Conservation (phyloP, 768 basidiomycete genomes). For the Coprinopsis sp. region DNA sequence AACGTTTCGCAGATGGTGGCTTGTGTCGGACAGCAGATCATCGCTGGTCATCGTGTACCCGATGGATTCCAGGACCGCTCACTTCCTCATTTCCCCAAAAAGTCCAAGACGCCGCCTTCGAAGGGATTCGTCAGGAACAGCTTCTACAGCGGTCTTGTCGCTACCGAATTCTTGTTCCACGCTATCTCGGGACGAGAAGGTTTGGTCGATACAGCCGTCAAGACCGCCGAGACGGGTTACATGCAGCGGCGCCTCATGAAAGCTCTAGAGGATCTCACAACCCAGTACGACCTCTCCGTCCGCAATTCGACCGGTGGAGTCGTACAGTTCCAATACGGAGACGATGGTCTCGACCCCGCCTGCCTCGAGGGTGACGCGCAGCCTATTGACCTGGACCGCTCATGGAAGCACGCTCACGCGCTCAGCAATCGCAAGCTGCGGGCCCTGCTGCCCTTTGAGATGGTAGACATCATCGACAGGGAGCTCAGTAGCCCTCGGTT, state of each 20-base stretch:
- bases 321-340: slow-evolving; percentile 95
- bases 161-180: slow-evolving; percentile 98
- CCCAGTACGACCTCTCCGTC: slow-evolving; percentile 94
- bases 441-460: slow-evolving; percentile 81
- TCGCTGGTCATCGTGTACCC: slow-evolving; percentile 95
- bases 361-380: slow-evolving; percentile 94
- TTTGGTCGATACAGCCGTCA: slow-evolving; percentile 98
- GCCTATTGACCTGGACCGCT: slow-evolving; percentile 84
- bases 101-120: slow-evolving; percentile 91
- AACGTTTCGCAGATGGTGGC: slow-evolving; percentile 99
- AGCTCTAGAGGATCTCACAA: slow-evolving; percentile 93
- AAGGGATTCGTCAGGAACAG: slow-evolving; percentile 98
- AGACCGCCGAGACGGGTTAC: slow-evolving; percentile 99
- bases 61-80: slow-evolving; percentile 99
- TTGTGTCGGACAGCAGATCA: slow-evolving; percentile 99
- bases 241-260: slow-evolving; percentile 99
- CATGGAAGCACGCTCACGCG: slow-evolving; percentile 79
- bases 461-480: slow-evolving; percentile 64
- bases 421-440: slow-evolving; percentile 54
- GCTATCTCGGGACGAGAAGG: slow-evolving; percentile 99
- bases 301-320: slow-evolving; percentile 92
- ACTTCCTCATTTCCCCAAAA: slow-evolving; percentile 97
- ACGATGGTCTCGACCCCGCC: slow-evolving; percentile 95
- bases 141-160: slow-evolving; percentile 87
- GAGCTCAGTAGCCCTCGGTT: slow-evolving; percentile 58